Evolutionary conservation across 306 rosid genomes (phyloP).

Genomic region (Medicago truncatula): DNA sequence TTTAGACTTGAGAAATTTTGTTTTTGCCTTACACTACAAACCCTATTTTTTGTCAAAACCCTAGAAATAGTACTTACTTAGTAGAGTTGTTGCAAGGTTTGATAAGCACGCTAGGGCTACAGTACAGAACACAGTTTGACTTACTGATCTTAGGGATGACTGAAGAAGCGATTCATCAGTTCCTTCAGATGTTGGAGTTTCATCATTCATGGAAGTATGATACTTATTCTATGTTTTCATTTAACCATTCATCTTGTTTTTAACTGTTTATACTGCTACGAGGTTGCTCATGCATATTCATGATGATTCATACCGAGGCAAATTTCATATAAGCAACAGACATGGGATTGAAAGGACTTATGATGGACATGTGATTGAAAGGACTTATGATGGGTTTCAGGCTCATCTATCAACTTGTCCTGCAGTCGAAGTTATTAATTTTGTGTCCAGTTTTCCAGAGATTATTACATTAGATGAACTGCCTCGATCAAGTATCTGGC

Average conservation of each 20-base stretch:
- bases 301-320: conserved; percentile 49
- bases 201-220: conserved; percentile 48
- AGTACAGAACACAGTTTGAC: too few species aligned
- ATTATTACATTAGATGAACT: conserved; percentile 47
- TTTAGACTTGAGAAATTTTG: too few species aligned
- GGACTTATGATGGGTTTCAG: conserved; percentile 46
- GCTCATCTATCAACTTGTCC: conserved; percentile 49
- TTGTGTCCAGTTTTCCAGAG: conserved; percentile 43
- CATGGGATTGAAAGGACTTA: conserved; percentile 18
- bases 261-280: background rate
- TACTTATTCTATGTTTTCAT: conserved; percentile 9
- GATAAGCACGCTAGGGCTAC: too few species aligned
- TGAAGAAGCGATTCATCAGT: too few species aligned
- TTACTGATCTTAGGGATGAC: too few species aligned
- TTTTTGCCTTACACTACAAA: too few species aligned
- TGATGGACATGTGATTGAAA: conserved; percentile 14
- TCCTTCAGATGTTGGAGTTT: background rate
- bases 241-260: conserved; percentile 13
- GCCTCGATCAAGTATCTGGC: conserved; percentile 52
- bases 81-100: too few species aligned
- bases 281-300: background rate
- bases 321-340: conserved; percentile 39
- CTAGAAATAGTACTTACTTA: too few species aligned
- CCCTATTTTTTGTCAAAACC: too few species aligned
- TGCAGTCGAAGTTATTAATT: conserved; percentile 38